Evolutionary conservation across 2,329 filamentous ascomycete genomes (phyloP), one percentile per base, ranked within the genome.

Genomic region (Cladobotryum mycophilum): DNA sequence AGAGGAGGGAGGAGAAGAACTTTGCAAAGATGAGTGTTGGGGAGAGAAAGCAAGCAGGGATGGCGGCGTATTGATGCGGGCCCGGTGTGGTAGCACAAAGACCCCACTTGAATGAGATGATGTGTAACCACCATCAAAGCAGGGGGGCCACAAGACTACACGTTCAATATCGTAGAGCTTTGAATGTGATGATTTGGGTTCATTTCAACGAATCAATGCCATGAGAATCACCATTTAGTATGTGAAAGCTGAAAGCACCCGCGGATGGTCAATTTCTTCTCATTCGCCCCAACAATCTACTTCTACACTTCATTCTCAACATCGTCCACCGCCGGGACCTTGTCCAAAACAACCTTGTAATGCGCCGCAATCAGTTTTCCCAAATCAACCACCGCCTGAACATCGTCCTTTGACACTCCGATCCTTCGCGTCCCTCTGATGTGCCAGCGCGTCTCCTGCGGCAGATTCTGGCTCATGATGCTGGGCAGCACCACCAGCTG

Each of bases 381-480:
- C 18, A 54, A 51, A 18, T 64, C 62, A 56, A 60, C 64, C 3
- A 65, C 37, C 4, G 56, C 40, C 41, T 64, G 54, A 5, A 58
- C 56, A 33, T 65, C 62, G 15, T 56, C 48, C 48, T 57, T 60
- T 1, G 59, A 59, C 15, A 65, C 62, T 0, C 63, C 62, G 11
- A 64, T 59, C 1, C 62, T 51, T 14, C 62, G 51, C 3, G 60
- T 64, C 0, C 59, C 59, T 2, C 63, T 60, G 6, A 65, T 67
- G 63, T 83, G 79, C 78, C 79, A 83, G 14, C 69, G 72, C 2
- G 78, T 77, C 60, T 80, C 74, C 1, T 67, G 63, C 0, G 63
- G 64, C 15, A 82, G 59, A 51, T 82, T 81, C 59, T 82, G 79
- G 5, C 76, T 76, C 75, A 81, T 78, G 50, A 83, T 81, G 1